phyloP scores from a whole-genome alignment of 176 grass and related monocot species.

The Stipa capillata region DNA sequence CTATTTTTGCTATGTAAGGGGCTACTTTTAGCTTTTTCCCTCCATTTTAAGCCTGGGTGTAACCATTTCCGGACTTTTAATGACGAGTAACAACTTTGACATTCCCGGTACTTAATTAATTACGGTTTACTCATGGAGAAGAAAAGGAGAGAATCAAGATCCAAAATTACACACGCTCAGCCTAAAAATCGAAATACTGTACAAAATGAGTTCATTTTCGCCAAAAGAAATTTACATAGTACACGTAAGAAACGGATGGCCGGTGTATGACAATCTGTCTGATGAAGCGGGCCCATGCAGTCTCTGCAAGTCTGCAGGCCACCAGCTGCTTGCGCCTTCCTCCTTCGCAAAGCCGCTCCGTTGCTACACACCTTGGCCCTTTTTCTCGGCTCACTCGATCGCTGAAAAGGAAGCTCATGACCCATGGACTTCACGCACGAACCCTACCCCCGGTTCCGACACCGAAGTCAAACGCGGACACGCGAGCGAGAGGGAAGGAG shows the following conservation, averaged over 20 bases:
- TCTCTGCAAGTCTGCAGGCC: no score
- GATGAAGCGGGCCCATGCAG: conserved; percentile 3
- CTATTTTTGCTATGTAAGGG: no score
- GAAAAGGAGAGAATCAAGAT: background rate
- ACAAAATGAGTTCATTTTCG: background rate
- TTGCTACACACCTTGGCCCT: background rate
- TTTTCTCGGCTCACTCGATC: background rate
- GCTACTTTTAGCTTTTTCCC: no score
- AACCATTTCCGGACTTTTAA: no score
- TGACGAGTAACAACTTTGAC: no score
- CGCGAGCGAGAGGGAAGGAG: background rate
- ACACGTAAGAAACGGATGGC: background rate
- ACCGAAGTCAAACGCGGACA: background rate
- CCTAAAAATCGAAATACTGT: background rate
- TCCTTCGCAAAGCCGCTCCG: background rate
- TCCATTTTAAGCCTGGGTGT: no score
- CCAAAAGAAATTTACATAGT: background rate
- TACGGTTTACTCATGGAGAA: background rate
- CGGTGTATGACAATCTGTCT: background rate
- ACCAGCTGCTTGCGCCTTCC: no score
- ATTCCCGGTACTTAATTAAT: no score
- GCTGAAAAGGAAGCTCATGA: no score
- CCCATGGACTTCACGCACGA: no score
- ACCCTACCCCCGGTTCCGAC: no score
- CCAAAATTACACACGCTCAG: background rate